Percentiles rank a stretch among this genome's conserved stretches.
Conservation (phyloP, 176 grass and related monocot species). For the Zoysia pacifica region DNA sequence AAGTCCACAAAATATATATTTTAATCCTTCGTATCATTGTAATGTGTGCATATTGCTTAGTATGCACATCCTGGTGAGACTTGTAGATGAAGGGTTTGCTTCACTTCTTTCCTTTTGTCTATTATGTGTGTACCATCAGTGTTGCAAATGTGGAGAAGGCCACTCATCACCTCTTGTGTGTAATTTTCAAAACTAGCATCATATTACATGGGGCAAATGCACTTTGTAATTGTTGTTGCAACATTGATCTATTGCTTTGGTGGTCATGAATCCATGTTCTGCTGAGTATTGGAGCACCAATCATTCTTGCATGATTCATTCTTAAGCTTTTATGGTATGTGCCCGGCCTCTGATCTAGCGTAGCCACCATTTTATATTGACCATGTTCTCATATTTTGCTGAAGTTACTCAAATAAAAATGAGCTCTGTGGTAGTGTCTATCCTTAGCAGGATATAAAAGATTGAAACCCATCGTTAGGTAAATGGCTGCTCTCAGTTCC, state of each 20-base stretch:
- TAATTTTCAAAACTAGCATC: not conserved
- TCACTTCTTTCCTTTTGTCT: not conserved
- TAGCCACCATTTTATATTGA: not conserved
- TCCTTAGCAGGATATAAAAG: constrained; percentile 10
- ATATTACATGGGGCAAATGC: not conserved
- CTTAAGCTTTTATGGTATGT: not conserved
- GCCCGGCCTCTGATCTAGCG: not conserved
- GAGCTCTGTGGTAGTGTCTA: not conserved
- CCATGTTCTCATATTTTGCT: not conserved
- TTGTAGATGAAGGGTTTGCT: constrained; percentile 9
- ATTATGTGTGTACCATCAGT: not conserved
- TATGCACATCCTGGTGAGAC: not conserved
- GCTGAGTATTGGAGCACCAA: not conserved
- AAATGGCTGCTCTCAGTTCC: not conserved
- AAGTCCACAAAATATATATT: not conserved
- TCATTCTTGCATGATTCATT: not conserved
- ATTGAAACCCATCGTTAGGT: not conserved
- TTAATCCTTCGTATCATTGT: not conserved
- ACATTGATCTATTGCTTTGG: constrained; percentile 1
- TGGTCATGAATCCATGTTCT: not conserved
- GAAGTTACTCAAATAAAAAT: not conserved
- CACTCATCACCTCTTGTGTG: constrained; percentile 7
- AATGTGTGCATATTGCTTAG: not conserved
- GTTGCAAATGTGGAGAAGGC: not conserved
- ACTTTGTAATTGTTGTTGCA: not conserved